Evolutionary conservation across 495 filamentous ascomycete genomes (phyloP), one percentile per base, ranked within the genome.

Genomic region (Thermothielavioides terrestris): DNA sequence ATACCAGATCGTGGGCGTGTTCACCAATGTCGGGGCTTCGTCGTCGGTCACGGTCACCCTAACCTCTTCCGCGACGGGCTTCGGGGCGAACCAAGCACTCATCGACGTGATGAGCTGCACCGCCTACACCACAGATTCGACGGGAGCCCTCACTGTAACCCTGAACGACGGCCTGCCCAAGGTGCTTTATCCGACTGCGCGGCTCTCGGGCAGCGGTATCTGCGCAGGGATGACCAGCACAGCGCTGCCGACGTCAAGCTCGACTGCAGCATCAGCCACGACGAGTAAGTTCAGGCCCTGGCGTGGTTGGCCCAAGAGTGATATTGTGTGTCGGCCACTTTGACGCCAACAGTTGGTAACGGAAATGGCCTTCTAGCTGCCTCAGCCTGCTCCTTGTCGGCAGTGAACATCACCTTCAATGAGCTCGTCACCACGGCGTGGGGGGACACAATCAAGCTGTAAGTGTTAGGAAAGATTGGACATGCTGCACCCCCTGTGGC

Each of bases 391-490:
- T 59, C 65, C 4, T 17, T 49, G 32, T 64, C 72, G 0, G 69
- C 75, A 0, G 76, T 83, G 0, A 62, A 70, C 3, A 68, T 84
- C 15, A 81, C 76, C 0, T 85, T 85, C 58, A 69, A 82, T 34
- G 72, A 74, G 17, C 68, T 68, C 11, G 79, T 73, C 0, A 70
- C 62, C 0, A 86, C 82, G 0, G 54, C 38, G 0, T 78, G 61
- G 20, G 82, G 80, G 3, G 74, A 85, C 52, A 78, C 73, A 8
- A 66, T 85, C 59, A 77, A 75, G 55, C 56, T 86, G 66, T 62
- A 56, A 46, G 54, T 44, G 22, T 15, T 5, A 8, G 14, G 18
- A 43, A 25, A 22, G 9, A 12, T 30, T 4, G 34, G 34, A 17
- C 34, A 5, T 6, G 15, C 5, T 6, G 34, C 15, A 36, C 15